Conservation (phyloP, 2,329 filamentous ascomycete genomes). For the Ascochyta koolunga region DNA sequence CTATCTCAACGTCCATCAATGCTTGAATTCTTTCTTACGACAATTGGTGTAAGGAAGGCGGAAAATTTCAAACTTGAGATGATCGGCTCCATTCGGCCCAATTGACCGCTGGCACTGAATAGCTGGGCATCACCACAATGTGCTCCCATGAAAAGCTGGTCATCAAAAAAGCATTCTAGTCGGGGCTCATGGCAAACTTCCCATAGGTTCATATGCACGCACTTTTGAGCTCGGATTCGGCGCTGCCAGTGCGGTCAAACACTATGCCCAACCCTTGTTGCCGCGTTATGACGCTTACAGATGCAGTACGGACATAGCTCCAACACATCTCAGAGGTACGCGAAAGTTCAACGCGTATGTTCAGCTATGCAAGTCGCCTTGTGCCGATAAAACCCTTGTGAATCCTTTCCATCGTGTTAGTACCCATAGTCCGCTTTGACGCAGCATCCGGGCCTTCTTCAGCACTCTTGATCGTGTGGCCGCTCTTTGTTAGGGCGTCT, state of each 20-base stretch:
- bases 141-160: neutral
- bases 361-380: neutral
- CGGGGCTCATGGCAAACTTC: too few relatives aligned
- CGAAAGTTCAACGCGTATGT: neutral
- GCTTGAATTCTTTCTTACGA: too few relatives aligned
- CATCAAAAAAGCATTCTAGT: too few relatives aligned
- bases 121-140: neutral
- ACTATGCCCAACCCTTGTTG: neutral
- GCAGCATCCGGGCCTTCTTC: neutral
- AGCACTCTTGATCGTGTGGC: neutral
- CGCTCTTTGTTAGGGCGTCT: neutral
- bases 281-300: neutral
- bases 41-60: too few relatives aligned
- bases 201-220: neutral
- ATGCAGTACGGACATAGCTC: neutral
- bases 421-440: neutral
- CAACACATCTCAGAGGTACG: neutral
- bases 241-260: neutral
- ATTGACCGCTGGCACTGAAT: neutral
- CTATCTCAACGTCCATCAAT: conserved; percentile 1
- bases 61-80: neutral
- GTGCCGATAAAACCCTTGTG: conserved; percentile 6
- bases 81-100: conserved; percentile 1
- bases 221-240: neutral
- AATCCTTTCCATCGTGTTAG: neutral